Conservation (phyloP, 108 stramenopile genomes). For the Nannochloropsis salina region DNA sequence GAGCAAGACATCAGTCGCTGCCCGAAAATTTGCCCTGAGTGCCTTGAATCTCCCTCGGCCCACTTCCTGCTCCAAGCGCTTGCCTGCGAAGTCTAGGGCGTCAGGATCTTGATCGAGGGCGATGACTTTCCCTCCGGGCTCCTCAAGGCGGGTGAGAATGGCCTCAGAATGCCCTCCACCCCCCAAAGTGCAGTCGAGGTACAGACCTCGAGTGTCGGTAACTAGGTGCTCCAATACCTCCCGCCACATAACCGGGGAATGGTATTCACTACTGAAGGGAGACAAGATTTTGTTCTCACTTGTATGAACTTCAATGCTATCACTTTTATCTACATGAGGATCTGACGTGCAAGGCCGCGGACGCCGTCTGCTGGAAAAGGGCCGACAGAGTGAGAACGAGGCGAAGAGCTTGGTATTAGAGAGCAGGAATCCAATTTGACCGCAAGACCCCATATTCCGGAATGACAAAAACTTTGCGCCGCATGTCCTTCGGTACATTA, state of each 20-base stretch:
- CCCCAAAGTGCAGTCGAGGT: constrained; percentile 48
- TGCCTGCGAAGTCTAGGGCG: constrained; percentile 31
- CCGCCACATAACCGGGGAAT: neutral
- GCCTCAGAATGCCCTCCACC: constrained; percentile 48
- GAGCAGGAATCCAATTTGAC: neutral
- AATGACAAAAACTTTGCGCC: neutral
- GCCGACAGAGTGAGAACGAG: neutral
- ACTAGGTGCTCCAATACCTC: constrained; percentile 41
- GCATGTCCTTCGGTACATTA: neutral
- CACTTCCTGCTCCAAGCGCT: constrained; percentile 29
- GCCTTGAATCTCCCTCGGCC: neutral
- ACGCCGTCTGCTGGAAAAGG: constrained; percentile 11
- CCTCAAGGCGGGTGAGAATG: constrained; percentile 24
- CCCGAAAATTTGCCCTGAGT: neutral
- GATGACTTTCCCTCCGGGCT: constrained; percentile 32
- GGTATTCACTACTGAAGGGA: neutral
- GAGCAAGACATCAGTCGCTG: neutral
- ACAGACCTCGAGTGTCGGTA: constrained; percentile 34
- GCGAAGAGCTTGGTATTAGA: constrained; percentile 3
- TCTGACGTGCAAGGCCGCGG: neutral
- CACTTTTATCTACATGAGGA: no score
- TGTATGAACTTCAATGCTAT: no score
- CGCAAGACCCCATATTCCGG: neutral
- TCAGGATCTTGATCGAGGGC: constrained; percentile 50
- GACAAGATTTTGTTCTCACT: neutral